These are phyloP conservation scores for Sherardia arvensis DNA, from an alignment of 257 asterid genomes.

Conservation along the genomic window DNA sequence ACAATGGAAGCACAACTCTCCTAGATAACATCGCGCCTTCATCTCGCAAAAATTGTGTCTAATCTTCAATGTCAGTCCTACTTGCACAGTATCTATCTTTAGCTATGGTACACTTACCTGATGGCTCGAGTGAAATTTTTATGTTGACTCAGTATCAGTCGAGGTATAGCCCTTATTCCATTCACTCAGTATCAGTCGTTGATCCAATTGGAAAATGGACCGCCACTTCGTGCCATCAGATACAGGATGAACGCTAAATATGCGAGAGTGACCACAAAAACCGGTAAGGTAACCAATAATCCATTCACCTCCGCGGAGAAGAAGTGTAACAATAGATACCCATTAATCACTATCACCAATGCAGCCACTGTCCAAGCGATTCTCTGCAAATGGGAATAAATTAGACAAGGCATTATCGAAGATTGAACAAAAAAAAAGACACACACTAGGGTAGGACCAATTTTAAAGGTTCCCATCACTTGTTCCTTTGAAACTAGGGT, in stretches of 20 bases:
- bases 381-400: constrained; percentile 36
- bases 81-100: no score
- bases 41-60: constrained; percentile 2
- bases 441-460: constrained; percentile 56
- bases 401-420: neutral
- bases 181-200: constrained; percentile 30
- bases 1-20: neutral
- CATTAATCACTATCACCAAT: constrained; percentile 80
- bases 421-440: neutral
- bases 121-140: neutral
- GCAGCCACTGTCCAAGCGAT: constrained; percentile 88
- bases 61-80: neutral
- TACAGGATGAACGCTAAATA: constrained; percentile 62
- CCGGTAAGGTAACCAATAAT: constrained; percentile 38
- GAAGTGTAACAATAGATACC: constrained; percentile 82
- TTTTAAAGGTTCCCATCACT: constrained; percentile 79
- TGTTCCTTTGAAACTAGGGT: constrained; percentile 92
- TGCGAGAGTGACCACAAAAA: constrained; percentile 50
- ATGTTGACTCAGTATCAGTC: constrained; percentile 23
- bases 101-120: neutral
- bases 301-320: constrained; percentile 70
- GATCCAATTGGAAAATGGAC: constrained; percentile 36
- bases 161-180: constrained; percentile 25
- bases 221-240: constrained; percentile 51
- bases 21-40: constrained; percentile 6